Evolutionary conservation across 495 filamentous ascomycete genomes (phyloP).

Genomic region (Usnea hakonensis): DNA sequence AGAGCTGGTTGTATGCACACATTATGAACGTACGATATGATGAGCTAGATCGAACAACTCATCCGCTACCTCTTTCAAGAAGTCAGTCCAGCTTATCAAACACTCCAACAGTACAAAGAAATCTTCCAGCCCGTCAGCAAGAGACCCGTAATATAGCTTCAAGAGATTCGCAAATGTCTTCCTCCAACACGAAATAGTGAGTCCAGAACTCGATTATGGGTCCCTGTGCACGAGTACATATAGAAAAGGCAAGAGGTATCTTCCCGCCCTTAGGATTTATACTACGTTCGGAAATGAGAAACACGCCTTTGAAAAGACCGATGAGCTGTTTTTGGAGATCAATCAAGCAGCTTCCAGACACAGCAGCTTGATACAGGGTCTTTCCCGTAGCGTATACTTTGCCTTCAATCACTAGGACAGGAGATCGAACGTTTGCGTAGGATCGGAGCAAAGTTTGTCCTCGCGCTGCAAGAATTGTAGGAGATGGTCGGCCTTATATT

Average conservation of each 20-base stretch:
- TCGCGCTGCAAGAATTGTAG: slow-evolving; percentile 11
- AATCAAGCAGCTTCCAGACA: slow-evolving; percentile 27
- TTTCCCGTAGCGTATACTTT: slow-evolving; percentile 24
- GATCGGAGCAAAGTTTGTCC: slow-evolving; percentile 13
- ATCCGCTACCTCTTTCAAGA: neutral
- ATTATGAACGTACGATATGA: neutral
- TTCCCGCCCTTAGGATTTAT: too few relatives aligned
- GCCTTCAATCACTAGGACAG: slow-evolving; percentile 19
- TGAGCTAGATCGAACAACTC: neutral
- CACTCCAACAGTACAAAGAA: neutral
- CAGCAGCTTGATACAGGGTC: slow-evolving; percentile 23
- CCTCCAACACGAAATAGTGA: neutral
- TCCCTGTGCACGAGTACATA: slow-evolving; percentile 27
- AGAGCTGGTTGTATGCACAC: too few relatives aligned
- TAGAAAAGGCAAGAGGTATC: slow-evolving; percentile 25
- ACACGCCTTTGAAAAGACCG: slow-evolving; percentile 15
- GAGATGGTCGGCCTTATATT: slow-evolving; percentile 10
- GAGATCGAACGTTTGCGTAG: slow-evolving; percentile 12
- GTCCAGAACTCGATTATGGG: slow-evolving; percentile 26
- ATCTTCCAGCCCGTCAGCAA: neutral
- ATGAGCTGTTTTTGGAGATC: slow-evolving; percentile 25
- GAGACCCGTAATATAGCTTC: neutral
- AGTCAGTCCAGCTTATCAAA: neutral
- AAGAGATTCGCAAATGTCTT: neutral
- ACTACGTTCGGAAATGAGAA: neutral